A percentile compares a stretch with the other conserved stretches of the same genome.
Conservation (phyloP, 768 basidiomycete genomes). For the Calocera cornea region DNA sequence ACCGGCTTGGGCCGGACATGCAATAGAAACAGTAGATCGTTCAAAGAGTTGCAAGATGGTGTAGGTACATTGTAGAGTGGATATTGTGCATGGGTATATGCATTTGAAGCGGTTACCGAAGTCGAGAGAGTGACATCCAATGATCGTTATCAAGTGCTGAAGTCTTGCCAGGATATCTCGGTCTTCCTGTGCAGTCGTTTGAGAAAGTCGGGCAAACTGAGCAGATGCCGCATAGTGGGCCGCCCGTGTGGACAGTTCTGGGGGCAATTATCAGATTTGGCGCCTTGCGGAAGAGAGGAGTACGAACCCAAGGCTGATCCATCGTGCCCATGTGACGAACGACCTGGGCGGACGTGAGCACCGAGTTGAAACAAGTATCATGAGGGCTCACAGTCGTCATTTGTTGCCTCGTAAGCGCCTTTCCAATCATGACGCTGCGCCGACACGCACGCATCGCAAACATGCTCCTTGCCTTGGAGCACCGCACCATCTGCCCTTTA, state of each 20-base stretch:
- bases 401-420: slow-evolving; percentile 55
- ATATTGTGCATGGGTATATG: too few relatives aligned
- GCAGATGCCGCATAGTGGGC: slow-evolving; percentile 30
- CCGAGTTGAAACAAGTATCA: not conserved
- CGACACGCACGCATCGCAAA: slow-evolving; percentile 93
- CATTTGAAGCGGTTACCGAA: too few relatives aligned
- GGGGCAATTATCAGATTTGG: not conserved
- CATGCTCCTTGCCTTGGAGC: slow-evolving; percentile 87
- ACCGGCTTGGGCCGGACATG: too few relatives aligned
- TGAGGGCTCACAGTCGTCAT: slow-evolving; percentile 43
- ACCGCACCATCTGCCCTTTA: slow-evolving; percentile 71
- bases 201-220: slow-evolving; percentile 15
- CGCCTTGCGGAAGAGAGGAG: slow-evolving; percentile 16
- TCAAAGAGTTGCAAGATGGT: not conserved
- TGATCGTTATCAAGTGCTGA: not conserved
- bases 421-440: slow-evolving; percentile 94
- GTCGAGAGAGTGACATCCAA: too few relatives aligned
- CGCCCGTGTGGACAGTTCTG: slow-evolving; percentile 22
- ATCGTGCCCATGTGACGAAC: slow-evolving; percentile 29
- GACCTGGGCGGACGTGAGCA: slow-evolving; percentile 11
- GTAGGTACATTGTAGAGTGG: too few relatives aligned
- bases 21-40: too few relatives aligned
- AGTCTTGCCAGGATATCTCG: not conserved
- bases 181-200: not conserved
- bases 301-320: slow-evolving; percentile 32